Base-by-base conservation (phyloP, 345 rosid genomes). In the Camelina laxa region DNA sequence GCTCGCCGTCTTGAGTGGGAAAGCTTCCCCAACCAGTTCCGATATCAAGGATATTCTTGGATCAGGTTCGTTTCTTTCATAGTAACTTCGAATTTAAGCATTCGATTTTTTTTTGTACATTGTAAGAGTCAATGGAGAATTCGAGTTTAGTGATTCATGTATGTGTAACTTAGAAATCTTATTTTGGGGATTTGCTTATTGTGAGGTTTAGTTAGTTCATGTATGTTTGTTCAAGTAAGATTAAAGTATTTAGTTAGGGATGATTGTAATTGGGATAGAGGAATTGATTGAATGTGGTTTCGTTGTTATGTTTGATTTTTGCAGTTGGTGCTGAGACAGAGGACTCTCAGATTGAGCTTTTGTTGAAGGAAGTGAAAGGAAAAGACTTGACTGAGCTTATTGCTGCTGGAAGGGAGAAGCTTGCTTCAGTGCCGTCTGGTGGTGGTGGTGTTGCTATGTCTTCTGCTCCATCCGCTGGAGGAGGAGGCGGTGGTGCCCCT, bases 321-420 rank as follows among this genome's bases (percentile, higher is more conserved):
- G 61, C 81, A 91, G 97, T 93, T 62, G 97, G 98, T 20, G 88
- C 85, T 41, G 98, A 91, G 16, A 56, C 80, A 6, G 93, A 86
- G 0, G 88, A 85, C 3, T 81, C 85, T 35, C 84, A 81, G 72
- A 82, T 93, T 72, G 85, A 85, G 63, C 80, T 91, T 57, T 81
- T 93, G 13, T 62, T 91, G 58, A 83, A 86, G 1, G 84, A 86
- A 81, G 87, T 91, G 3, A 79, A 77, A 54, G 98, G 96, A 0
- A 88, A 85, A 70, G 98, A 93, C 50, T 60, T 88, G 53, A 79
- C 93, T 1, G 98, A 93, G 73, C 74, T 93, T 22, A 80, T 93
- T 85, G 98, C 93, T 1, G 68, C 89, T 1, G 98, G 98, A 16
- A 79, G 91, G 83, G 96, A 91, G 82, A 93, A 91, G 83, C 55